phyloP scores from a whole-genome alignment of 1,139 yeast species.

The Saccharomyces hybrid region DNA sequence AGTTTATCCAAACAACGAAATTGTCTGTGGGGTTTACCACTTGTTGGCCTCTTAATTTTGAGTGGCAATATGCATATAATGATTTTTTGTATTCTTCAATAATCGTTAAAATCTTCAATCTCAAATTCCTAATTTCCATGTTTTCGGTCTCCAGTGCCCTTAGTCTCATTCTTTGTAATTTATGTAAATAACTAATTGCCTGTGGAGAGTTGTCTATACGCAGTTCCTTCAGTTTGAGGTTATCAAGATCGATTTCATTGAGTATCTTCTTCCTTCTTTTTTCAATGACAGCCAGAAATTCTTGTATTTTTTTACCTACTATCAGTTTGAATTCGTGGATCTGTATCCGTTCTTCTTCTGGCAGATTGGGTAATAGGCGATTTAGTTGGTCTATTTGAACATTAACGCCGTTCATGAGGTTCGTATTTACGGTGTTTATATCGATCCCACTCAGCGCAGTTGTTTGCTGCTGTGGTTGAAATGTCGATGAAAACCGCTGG shows the following conservation, averaged over 20 bases:
- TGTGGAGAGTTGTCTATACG: slow-evolving; percentile 16
- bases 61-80: slow-evolving; percentile 17
- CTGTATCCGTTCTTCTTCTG: slow-evolving; percentile 14
- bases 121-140: slow-evolving; percentile 24
- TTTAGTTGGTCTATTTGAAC: neutral
- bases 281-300: slow-evolving; percentile 19
- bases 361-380: slow-evolving; percentile 8
- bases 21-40: slow-evolving; percentile 22
- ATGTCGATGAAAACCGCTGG: neutral
- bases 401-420: neutral
- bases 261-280: slow-evolving; percentile 18
- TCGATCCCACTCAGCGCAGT: neutral
- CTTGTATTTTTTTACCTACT: slow-evolving; percentile 18
- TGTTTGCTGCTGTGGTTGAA: neutral
- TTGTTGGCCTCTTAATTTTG: slow-evolving; percentile 15
- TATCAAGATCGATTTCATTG: slow-evolving; percentile 21
- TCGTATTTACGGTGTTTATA: neutral
- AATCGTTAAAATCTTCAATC: slow-evolving; percentile 19
- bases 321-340: slow-evolving; percentile 17
- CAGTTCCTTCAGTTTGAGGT: slow-evolving; percentile 13
- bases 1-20: slow-evolving; percentile 20
- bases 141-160: slow-evolving; percentile 31
- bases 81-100: slow-evolving; percentile 26
- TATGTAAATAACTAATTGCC: slow-evolving; percentile 16
- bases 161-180: slow-evolving; percentile 26